A percentile compares a stretch with the other conserved stretches of the same genome.
phyloP scores from a whole-genome alignment of 1,284 basidiomycete species.

The Bondarzewia mesenterica region DNA sequence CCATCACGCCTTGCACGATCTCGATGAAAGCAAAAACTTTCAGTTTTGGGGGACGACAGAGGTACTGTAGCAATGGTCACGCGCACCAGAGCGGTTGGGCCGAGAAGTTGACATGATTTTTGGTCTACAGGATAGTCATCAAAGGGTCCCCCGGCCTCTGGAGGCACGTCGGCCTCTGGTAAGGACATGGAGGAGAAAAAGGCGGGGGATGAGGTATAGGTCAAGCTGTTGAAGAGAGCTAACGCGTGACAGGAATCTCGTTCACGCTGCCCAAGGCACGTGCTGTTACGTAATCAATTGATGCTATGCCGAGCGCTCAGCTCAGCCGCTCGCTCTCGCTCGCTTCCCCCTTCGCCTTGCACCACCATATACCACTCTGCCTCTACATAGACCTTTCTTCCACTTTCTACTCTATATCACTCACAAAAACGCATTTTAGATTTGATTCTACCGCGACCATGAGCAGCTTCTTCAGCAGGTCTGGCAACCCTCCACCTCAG shows the following conservation, averaged over 20 bases:
- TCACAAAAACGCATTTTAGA: too few species aligned
- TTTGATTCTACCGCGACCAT: too few species aligned
- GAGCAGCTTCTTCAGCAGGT: slow-evolving; percentile 36
- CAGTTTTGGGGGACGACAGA: slow-evolving; percentile 9
- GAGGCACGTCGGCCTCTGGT: neutral
- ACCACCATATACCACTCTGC: too few species aligned
- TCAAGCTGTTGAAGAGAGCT: too few species aligned
- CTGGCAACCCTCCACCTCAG: slow-evolving; percentile 28
- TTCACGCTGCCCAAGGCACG: too few species aligned
- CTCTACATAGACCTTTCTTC: too few species aligned
- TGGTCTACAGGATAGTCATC: slow-evolving; percentile 14
- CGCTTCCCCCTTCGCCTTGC: too few species aligned
- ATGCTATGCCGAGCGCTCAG: too few species aligned
- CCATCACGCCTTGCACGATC: slow-evolving; percentile 82
- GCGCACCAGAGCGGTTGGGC: slow-evolving; percentile 24
- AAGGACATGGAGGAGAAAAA: slow-evolving; percentile 5
- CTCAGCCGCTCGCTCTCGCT: too few species aligned
- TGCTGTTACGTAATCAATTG: too few species aligned
- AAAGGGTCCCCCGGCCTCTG: neutral
- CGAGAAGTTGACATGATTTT: slow-evolving; percentile 22
- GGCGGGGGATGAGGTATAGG: neutral
- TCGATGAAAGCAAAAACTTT: slow-evolving; percentile 20
- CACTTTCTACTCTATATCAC: neutral
- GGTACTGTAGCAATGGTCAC: slow-evolving; percentile 3
- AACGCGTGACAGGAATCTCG: too few species aligned